Evolutionary conservation across 257 asterid genomes (phyloP), one percentile per base, ranked within the genome.

Genomic region (Thymus mandschuricus): DNA sequence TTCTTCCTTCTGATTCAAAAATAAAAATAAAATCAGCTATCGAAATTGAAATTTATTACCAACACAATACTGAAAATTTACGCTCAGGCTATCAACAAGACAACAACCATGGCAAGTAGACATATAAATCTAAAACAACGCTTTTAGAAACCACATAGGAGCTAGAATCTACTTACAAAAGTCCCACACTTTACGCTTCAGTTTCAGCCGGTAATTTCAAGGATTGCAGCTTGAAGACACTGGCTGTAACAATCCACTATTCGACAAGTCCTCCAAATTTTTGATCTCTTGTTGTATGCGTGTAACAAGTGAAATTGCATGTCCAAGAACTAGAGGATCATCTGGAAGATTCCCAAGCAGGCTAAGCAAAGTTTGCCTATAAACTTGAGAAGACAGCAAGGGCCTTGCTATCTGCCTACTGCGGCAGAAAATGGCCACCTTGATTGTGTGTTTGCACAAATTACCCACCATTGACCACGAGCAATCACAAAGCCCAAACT

Each of bases 391-490:
- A 13, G 81, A 73, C 69, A 80, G 49, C 55, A 83, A 75, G 0
- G 85, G 88, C 76, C 83, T 75, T 30, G 83, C 80, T 10, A 80
- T 72, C 61, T 83, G 88, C 62, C 83, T 74, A 44, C 54, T 72
- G 50, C 70, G 66, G 44, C 88, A 83, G 73, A 75, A 75, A 46
- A 69, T 76, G 3, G 81, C 82, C 34, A 81, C 83, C 82, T 83
- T 83, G 46, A 78, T 73, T 40, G 64, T 66, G 40, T 83, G 89
- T 60, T 78, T 80, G 66, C 89, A 85, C 38, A 82, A 66, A 78
- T 85, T 85, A 27, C 89, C 89, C 45, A 46, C 65, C 87, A 75
- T 78, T 6, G 87, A 85, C 85, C 87, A 85, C 11, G 85, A 67
- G 72, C 89, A 85, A 68, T 85, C 86, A 75, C 89, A 85, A 10